A percentile compares a stretch with the other conserved stretches of the same genome.
Conservation (phyloP, 345 rosid species). For the Rhodomyrtus tomentosa region DNA sequence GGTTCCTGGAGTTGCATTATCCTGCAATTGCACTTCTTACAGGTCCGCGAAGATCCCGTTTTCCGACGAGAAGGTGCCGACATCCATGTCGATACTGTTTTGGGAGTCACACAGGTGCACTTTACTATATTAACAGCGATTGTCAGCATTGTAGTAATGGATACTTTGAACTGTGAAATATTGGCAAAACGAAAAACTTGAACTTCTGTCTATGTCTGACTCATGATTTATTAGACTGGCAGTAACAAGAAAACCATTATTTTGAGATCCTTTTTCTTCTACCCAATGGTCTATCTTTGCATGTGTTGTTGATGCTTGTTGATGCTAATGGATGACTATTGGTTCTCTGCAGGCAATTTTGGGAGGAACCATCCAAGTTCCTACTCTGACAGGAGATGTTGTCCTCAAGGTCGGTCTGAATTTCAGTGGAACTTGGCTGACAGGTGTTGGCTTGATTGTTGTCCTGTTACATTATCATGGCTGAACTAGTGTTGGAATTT, state of each 20-base stretch:
- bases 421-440: background rate
- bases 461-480: background rate
- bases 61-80: constrained; percentile 92
- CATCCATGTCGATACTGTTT: constrained; percentile 77
- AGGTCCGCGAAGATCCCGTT: constrained; percentile 93
- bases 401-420: constrained; percentile 68
- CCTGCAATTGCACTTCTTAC: background rate
- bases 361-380: constrained; percentile 97
- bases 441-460: background rate
- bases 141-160: background rate
- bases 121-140: background rate
- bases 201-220: background rate
- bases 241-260: background rate
- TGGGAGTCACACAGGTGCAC: constrained; percentile 73
- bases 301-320: background rate
- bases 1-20: background rate
- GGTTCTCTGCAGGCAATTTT: constrained; percentile 65
- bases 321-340: background rate
- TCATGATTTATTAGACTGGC: background rate
- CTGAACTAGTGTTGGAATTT: background rate
- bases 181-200: background rate
- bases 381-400: constrained; percentile 96
- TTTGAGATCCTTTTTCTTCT: background rate
- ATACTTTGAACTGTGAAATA: background rate
- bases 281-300: background rate